Evolutionary conservation across 2,329 filamentous ascomycete genomes (phyloP).

Genomic region (Cladosporium sp.): DNA sequence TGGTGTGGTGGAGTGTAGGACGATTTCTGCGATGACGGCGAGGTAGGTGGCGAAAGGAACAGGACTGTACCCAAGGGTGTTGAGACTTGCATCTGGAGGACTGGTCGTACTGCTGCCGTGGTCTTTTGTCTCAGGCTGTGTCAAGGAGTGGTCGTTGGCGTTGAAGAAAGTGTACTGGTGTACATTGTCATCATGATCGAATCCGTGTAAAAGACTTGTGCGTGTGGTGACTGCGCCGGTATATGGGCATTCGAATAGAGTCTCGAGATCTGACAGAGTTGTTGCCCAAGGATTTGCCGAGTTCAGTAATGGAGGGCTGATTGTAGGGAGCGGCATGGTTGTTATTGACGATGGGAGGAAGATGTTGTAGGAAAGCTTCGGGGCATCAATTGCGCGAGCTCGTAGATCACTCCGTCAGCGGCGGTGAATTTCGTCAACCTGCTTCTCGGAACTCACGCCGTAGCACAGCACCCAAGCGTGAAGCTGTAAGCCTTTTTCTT

Average conservation of each 20-base stretch:
- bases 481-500: too few relatives aligned
- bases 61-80: conserved; percentile 72
- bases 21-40: conserved; percentile 39
- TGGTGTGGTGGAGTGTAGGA: conserved; percentile 18
- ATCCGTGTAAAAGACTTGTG: conserved; percentile 62
- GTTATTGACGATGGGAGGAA: too few relatives aligned
- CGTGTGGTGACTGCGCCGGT: conserved; percentile 73
- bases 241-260: conserved; percentile 55
- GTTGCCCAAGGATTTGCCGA: conserved; percentile 74
- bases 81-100: conserved; percentile 42
- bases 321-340: conserved; percentile 36
- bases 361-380: too few relatives aligned
- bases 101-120: conserved; percentile 3
- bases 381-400: too few relatives aligned
- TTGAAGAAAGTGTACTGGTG: conserved; percentile 67
- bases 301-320: conserved; percentile 66
- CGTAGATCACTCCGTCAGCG: too few relatives aligned
- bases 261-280: conserved; percentile 54
- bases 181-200: conserved; percentile 53
- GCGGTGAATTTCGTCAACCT: too few relatives aligned
- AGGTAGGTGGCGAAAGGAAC: conserved; percentile 57
- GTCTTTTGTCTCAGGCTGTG: conserved; percentile 7
- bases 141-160: conserved; percentile 31
- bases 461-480: too few relatives aligned
- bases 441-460: too few relatives aligned